These are phyloP conservation scores for Oryza meridionalis DNA, from an alignment of 176 grass and related monocot species.

Conservation along the genomic window DNA sequence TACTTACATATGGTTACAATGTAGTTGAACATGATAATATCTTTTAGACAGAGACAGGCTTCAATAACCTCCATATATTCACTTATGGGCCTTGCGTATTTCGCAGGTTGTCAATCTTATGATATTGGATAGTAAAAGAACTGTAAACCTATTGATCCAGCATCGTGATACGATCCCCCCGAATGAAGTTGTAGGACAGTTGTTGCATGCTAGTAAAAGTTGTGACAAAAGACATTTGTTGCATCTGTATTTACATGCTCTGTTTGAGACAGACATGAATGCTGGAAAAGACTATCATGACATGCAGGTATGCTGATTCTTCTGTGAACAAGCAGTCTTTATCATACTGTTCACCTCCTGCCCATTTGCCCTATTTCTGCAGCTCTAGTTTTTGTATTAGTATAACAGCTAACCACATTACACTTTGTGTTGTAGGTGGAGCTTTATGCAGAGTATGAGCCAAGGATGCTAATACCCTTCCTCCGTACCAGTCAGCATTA, in stretches of 20 bases:
- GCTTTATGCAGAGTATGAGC: conserved; percentile 94
- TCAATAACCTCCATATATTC: neutral
- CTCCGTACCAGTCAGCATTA: conserved; percentile 95
- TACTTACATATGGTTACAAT: conserved; percentile 8
- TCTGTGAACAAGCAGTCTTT: conserved; percentile 1
- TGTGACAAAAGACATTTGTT: conserved; percentile 75
- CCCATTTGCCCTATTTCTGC: conserved; percentile 19
- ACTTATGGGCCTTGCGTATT: neutral
- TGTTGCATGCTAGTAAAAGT: conserved; percentile 67
- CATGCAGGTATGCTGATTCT: conserved; percentile 72
- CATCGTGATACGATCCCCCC: conserved; percentile 81
- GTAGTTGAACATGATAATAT: conserved; percentile 11
- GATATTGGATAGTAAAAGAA: conserved; percentile 80
- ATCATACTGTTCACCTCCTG: neutral
- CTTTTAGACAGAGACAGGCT: neutral
- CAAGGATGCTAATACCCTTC: conserved; percentile 83
- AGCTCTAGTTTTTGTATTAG: conserved; percentile 15
- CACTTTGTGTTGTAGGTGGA: conserved; percentile 61
- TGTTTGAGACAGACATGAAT: conserved; percentile 90
- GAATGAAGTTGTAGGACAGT: conserved; percentile 77
- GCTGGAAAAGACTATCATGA: conserved; percentile 94
- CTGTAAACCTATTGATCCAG: conserved; percentile 80
- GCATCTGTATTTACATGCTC: conserved; percentile 86
- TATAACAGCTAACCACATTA: conserved; percentile 35
- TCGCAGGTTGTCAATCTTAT: conserved; percentile 86